Evolutionary conservation across 2,329 filamentous ascomycete genomes (phyloP).

Genomic region (Cladosporium sp.): DNA sequence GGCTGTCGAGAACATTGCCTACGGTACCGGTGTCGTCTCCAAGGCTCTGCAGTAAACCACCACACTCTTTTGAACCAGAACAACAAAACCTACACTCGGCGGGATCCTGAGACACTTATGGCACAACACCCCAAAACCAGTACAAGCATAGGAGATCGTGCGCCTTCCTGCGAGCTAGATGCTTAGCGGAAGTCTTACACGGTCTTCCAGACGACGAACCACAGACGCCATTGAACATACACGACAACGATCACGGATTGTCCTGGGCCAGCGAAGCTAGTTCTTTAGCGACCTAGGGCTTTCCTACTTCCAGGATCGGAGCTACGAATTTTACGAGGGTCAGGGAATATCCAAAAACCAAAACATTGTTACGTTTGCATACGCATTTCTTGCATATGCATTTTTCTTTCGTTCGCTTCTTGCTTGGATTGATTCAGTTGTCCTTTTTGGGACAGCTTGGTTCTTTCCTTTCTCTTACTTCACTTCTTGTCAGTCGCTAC

Average conservation of each 20-base stretch:
- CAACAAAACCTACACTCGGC: conserved; percentile 1
- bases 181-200: conserved; percentile 2
- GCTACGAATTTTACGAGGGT: conserved; percentile 8
- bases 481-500: conserved; percentile 5
- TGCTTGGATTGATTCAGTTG: background rate
- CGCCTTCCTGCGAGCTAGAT: conserved; percentile 8
- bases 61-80: conserved; percentile 8
- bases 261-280: conserved; percentile 3
- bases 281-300: background rate
- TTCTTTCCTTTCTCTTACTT: background rate
- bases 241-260: background rate
- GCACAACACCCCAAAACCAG: background rate
- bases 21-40: conserved; percentile 21
- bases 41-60: conserved; percentile 14
- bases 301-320: background rate
- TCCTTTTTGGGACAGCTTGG: background rate
- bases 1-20: conserved; percentile 24
- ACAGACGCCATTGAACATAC: conserved; percentile 8
- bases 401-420: background rate
- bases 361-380: background rate
- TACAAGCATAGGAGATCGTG: background rate
- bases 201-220: background rate
- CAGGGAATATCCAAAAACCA: background rate
- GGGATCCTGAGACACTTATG: conserved; percentile 8
- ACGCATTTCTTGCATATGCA: background rate